Evolutionary conservation across 2,329 filamentous ascomycete species (phyloP), one percentile per base, ranked within the genome.

Genomic region (Pyricularia pennisetigena): DNA sequence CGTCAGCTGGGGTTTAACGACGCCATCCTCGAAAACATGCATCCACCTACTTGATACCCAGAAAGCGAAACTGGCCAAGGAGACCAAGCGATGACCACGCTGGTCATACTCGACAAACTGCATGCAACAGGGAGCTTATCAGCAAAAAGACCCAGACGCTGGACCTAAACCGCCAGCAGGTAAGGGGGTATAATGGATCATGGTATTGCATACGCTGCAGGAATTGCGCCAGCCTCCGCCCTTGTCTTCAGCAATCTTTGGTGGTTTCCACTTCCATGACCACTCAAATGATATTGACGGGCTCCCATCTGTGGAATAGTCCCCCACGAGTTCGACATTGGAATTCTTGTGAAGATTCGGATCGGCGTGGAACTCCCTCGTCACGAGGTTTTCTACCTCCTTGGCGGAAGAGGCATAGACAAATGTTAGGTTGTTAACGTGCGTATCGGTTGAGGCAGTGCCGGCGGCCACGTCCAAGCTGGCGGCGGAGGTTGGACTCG

Each of bases 71-170:
- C 89, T 94, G 16, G 92, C 94, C 68, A 99, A 85, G 4, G 93
- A 94, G 73, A 96, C 88, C 70, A 99, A 81, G 71, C 90, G 88
- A 79, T 99, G 95, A 41, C 93, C 93, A 72, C 94, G 88, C 75
- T 95, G 91, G 78, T 99, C 94, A 76, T 99, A 99, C 79, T 99
- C 95, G 73, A 98, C 90, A 79, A 99, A 97, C 90, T 93, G 73
- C 59, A 26, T 3, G 7, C n/a, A 26, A 29, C 26, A 35, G 12
- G 12, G 26, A 23, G 54, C 24, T 29, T 28, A 57, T 49, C 30
- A 68, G 61, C 26, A 35, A n/a, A n/a, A 63, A 23, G 16, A 67
- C 16, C 23, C 26, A 2, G 26, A n/a, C 6, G 6, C 26, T 28
- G 24, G 41, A 16, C 23, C 64, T 10, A 10, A 8, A 29, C 54